Percentiles rank a stretch among this genome's conserved stretches.
Conservation (phyloP, 129 eudicot genomes). For the Rutidosis leptorrhynchoides region DNA sequence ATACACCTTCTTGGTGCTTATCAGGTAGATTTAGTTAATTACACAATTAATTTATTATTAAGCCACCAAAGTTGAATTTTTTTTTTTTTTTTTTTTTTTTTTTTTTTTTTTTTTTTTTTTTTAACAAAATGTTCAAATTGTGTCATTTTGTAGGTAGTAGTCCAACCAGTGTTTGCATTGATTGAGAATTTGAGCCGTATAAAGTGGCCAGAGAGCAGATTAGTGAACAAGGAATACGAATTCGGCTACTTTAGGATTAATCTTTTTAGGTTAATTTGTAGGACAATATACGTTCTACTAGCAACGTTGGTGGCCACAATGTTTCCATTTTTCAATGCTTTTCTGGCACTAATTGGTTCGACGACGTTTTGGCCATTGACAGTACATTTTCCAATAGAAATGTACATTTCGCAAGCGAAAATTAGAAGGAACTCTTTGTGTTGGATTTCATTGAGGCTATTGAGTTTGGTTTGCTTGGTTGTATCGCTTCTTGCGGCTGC, state of each 20-base stretch:
- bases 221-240: constrained; percentile 34
- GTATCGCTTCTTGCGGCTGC: constrained; percentile 52
- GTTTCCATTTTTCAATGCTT: constrained; percentile 64
- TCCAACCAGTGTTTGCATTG: constrained; percentile 50
- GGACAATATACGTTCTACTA: constrained; percentile 49
- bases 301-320: constrained; percentile 45
- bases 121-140: background rate
- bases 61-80: background rate
- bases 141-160: constrained; percentile 35
- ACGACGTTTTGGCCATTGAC: constrained; percentile 51
- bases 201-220: constrained; percentile 50
- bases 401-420: constrained; percentile 48
- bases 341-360: constrained; percentile 63
- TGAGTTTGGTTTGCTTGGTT: constrained; percentile 43
- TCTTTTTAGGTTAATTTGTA: constrained; percentile 53
- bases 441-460: constrained; percentile 44
- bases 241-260: constrained; percentile 33
- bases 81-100: too few species aligned
- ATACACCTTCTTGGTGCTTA: constrained; percentile 71
- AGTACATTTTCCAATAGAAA: constrained; percentile 46
- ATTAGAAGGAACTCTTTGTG: constrained; percentile 34
- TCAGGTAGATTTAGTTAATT: constrained; percentile 44
- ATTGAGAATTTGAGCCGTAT: constrained; percentile 41
- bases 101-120: too few species aligned
- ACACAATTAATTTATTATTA: too few species aligned